Evolutionary conservation across 805 yeast genomes (phyloP).

Genomic region (Lipomyces anomalus): DNA sequence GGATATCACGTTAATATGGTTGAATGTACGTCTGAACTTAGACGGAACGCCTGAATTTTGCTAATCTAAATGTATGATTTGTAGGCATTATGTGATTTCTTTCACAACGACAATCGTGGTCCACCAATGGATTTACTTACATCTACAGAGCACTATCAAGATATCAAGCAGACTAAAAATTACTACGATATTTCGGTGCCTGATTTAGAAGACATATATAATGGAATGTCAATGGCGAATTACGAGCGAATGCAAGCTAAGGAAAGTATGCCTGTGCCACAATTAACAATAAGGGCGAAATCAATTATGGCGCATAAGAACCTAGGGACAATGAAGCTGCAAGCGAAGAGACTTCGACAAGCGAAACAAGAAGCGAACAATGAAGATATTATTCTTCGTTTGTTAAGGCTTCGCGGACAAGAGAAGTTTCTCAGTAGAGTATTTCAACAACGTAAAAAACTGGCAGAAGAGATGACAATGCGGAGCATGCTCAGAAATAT

Average conservation of each 20-base stretch:
- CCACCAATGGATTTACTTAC: constrained; percentile 63
- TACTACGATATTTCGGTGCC: constrained; percentile 51
- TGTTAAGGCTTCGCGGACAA: constrained; percentile 62
- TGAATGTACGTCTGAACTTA: constrained; percentile 40
- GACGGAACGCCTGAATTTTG: too few relatives aligned
- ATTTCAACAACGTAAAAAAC: constrained; percentile 54
- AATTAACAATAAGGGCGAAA: constrained; percentile 53
- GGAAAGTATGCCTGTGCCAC: constrained; percentile 40
- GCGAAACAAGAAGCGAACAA: constrained; percentile 42
- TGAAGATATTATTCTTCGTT: constrained; percentile 68
- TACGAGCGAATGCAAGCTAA: constrained; percentile 42
- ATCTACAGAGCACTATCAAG: constrained; percentile 23
- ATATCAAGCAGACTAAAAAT: constrained; percentile 6
- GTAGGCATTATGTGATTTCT: constrained; percentile 60
- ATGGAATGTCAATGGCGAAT: constrained; percentile 51
- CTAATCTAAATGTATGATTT: neutral
- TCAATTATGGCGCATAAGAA: constrained; percentile 73
- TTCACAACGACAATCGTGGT: constrained; percentile 76
- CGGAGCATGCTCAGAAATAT: constrained; percentile 2
- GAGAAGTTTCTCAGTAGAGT: constrained; percentile 52
- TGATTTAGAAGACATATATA: constrained; percentile 53
- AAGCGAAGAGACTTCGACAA: constrained; percentile 42
- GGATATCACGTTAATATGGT: constrained; percentile 66
- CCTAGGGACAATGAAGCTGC: constrained; percentile 45
- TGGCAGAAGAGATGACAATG: constrained; percentile 49